Evolutionary conservation across 306 rosid genomes (phyloP), one percentile per base, ranked within the genome.

Genomic region (Luffa acutangula): DNA sequence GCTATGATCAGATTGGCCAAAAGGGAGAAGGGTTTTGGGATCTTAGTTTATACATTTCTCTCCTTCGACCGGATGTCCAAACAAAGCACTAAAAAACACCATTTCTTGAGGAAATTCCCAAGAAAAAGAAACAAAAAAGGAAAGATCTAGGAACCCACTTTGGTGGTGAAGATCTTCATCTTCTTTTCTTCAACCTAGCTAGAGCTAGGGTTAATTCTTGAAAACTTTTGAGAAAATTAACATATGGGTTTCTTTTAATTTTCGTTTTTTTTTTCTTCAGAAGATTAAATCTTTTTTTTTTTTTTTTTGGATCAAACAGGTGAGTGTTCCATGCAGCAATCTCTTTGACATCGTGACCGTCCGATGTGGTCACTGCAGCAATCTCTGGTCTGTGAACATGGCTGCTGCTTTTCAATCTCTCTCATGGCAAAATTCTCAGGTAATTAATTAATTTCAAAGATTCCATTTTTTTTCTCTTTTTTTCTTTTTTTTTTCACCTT

Each of bases 331-430:
- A 93, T 96, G 96, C 98, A 91, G 89, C 80, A 91, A 87, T 85
- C 83, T 96, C 42, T 85, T 90, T 73, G 99, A 96, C 91, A 93
- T 91, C 11, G 99, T 96, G 87, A 96, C 99, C 69, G 98, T 96
- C 80, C 93, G 99, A 88, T 96, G 99, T 77, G 99, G 99, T 25
- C 99, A 93, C 92, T 96, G 99, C 90, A 90, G 92, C 81, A 96
- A 96, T 86, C 92, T 96, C n/a, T 96, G 97, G 99, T 91, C 99
- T 69, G 98, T 96, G 82, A 96, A 96, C 80, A 96, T 96, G 99
- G 98, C 98, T 57, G 98, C 98, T 5, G 97, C 99, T 67, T 89
- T 93, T 82, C 98, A 93, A 84, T 88, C 98, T 60, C 88, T 90
- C 75, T 89, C 99, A 54, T 96, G 93, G 94, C 97, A 76, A 70